Percentiles rank a stretch among this genome's conserved stretches.
Evolutionary conservation across 352 stramenopile genomes (phyloP).

Genomic region (Phytophthora colocasiae): DNA sequence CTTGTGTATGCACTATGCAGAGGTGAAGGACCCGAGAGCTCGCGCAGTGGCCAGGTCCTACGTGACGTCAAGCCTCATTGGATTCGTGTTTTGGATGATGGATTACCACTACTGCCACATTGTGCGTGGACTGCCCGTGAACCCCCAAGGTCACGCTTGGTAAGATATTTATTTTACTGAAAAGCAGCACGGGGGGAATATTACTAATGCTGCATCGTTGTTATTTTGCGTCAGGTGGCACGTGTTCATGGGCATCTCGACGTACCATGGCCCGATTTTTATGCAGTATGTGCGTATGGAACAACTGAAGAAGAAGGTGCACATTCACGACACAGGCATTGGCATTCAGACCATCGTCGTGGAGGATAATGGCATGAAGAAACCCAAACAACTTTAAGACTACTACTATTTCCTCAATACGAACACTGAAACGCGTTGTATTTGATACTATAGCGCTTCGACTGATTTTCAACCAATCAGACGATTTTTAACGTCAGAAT

Average conservation of each 20-base stretch:
- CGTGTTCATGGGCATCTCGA: conserved; percentile 82
- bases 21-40: conserved; percentile 62
- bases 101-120: conserved; percentile 84
- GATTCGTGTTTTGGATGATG: conserved; percentile 76
- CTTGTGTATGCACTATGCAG: conserved; percentile 66
- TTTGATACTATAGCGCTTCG: background rate
- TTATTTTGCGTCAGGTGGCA: conserved; percentile 64
- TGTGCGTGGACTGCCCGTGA: conserved; percentile 64
- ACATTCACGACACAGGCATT: conserved; percentile 57
- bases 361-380: conserved; percentile 36
- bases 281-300: conserved; percentile 89
- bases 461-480: background rate
- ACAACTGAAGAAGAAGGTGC: conserved; percentile 69
- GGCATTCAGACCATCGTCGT: conserved; percentile 78
- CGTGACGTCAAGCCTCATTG: conserved; percentile 65
- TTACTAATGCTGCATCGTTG: conserved; percentile 6
- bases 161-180: conserved; percentile 21
- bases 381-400: conserved; percentile 45
- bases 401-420: conserved; percentile 1
- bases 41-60: conserved; percentile 68
- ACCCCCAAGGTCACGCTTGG: conserved; percentile 84
- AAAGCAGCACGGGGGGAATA: background rate
- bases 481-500: too few relatives aligned
- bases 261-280: conserved; percentile 82
- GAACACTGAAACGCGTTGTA: conserved; percentile 8